Evolutionary conservation across 345 rosid species (phyloP).

Genomic region (Populus ilicifolia): DNA sequence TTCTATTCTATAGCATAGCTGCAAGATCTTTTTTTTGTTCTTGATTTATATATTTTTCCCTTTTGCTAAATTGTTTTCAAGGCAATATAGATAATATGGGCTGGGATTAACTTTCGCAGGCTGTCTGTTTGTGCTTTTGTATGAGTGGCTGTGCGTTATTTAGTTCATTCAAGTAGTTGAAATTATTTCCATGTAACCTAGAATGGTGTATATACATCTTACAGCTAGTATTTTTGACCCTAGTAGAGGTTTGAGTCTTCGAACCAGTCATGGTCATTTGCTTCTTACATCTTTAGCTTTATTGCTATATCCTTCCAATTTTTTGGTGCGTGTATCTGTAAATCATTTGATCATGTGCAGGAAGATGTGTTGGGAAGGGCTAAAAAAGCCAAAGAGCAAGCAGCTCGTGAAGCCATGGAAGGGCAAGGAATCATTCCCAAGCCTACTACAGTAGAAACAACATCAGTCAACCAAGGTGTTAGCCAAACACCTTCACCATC

Average conservation of each 20-base stretch:
- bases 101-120: too few relatives aligned
- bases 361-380: slow-evolving; percentile 83
- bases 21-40: too few relatives aligned
- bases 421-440: slow-evolving; percentile 45
- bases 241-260: neutral
- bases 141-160: too few relatives aligned
- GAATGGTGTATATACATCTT: too few relatives aligned
- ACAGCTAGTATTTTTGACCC: too few relatives aligned
- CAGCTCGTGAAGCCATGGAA: slow-evolving; percentile 69
- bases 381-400: slow-evolving; percentile 68
- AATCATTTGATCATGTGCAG: slow-evolving; percentile 29
- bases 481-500: slow-evolving; percentile 19
- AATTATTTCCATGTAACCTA: too few relatives aligned
- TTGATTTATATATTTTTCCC: too few relatives aligned
- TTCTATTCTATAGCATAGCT: too few relatives aligned
- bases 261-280: neutral
- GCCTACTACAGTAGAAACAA: slow-evolving; percentile 19
- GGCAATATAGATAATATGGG: too few relatives aligned
- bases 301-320: neutral
- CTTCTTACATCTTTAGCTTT: neutral
- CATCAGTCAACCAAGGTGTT: slow-evolving; percentile 12
- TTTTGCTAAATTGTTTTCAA: too few relatives aligned
- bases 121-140: too few relatives aligned
- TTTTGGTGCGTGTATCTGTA: neutral
- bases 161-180: too few relatives aligned